A percentile compares a stretch with the other conserved stretches of the same genome.
Evolutionary conservation across 73 alveolate genomes (phyloP).

Genomic region (Paramecium bursaria): DNA sequence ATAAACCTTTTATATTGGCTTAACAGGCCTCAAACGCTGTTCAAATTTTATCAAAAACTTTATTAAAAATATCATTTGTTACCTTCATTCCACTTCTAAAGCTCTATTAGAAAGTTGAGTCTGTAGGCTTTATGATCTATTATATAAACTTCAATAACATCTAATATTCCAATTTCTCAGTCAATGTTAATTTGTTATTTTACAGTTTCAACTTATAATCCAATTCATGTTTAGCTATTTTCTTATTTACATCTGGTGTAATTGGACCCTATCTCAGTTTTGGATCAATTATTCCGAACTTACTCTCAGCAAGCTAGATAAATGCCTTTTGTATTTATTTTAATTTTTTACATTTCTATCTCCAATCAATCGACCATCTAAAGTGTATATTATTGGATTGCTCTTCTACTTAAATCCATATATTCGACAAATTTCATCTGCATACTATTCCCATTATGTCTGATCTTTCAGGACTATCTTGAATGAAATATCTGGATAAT

Average conservation of each 20-base stretch:
- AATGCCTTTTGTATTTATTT: conserved; percentile 21
- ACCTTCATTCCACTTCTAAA: conserved; percentile 54
- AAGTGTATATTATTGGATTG: conserved; percentile 48
- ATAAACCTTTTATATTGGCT: conserved; percentile 5
- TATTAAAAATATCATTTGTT: background rate
- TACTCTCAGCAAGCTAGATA: conserved; percentile 39
- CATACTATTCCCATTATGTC: conserved; percentile 64
- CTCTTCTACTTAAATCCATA: conserved; percentile 59
- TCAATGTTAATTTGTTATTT: background rate
- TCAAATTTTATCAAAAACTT: conserved; percentile 41
- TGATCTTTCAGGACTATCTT: conserved; percentile 56
- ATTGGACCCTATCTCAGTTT: conserved; percentile 58
- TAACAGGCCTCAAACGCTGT: conserved; percentile 35
- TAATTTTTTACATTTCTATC: conserved; percentile 37
- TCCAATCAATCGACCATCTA: conserved; percentile 49
- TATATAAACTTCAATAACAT: conserved; percentile 13
- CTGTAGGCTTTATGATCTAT: conserved; percentile 36
- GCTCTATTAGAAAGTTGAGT: conserved; percentile 31
- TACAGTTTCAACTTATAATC: conserved; percentile 38
- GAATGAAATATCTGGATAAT: conserved; percentile 60
- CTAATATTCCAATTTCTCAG: conserved; percentile 33
- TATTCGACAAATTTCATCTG: conserved; percentile 54
- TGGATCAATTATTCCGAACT: conserved; percentile 51
- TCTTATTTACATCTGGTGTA: conserved; percentile 58
- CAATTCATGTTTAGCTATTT: conserved; percentile 44